Base-by-base conservation (phyloP, 2,329 filamentous ascomycete species). In the Sporothrix phasma region DNA sequence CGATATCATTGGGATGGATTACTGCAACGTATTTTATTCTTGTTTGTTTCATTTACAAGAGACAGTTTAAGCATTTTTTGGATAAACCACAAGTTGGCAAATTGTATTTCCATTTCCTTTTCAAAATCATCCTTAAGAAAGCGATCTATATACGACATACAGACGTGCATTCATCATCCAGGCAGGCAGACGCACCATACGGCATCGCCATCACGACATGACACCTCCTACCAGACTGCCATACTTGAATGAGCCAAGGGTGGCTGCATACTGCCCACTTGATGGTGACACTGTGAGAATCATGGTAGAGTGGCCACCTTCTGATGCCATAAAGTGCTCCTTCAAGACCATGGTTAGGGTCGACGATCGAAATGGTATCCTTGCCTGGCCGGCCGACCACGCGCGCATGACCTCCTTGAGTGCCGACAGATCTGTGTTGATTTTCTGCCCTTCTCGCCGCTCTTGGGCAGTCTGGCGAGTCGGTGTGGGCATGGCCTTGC, bases 351-450 rank as follows among this genome's bases (percentile, higher is more conserved):
- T 61, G 17, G 37, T 59, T 7, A 43, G 31, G 0, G 49, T 54
- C 8, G 49, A 54, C 10, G 49, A 54, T 4, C 49, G 49, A 11
- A 54, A 54, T 6, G 49, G 49, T 11, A 54, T 37, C 11, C 49
- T 13, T 0, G 49, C 29, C 3, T 37, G 49, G 26, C 34, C 19
- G 5, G 37, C 15, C 2, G 56, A 59, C 56, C 56, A 59, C 5
- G 56, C 56, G 3, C 56, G 15, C 37, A 59, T 59, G 11, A 59
- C 56, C 56, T 59, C 56, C 56, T 59, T 59, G 13, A 59, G 17
- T 5, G 56, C 56, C 22, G 45, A n/a, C 15, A 59, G 26, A 39
- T 59, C 56, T 29, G 39, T 59, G 24, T 59, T 59, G 39, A 59
- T 59, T 13, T 59, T 39, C 15, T n/a, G 56, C 8, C 56, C 56